phyloP scores from a whole-genome alignment of 495 filamentous ascomycete species.

The Trichocladium uniseriatum region DNA sequence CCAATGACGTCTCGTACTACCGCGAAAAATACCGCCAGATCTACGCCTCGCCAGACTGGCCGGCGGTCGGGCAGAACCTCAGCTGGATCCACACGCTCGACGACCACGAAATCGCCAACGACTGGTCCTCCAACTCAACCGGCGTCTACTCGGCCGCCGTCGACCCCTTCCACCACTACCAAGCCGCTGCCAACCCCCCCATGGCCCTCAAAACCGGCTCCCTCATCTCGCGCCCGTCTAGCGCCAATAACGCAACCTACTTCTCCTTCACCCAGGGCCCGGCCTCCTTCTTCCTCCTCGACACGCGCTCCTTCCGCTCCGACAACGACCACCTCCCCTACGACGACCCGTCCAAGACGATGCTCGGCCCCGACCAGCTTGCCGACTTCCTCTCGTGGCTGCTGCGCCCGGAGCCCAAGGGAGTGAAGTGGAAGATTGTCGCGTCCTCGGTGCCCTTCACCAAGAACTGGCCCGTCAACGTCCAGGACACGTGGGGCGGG shows the following conservation, averaged over 20 bases:
- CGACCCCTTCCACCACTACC: slow-evolving; percentile 84
- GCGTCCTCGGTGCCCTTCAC: slow-evolving; percentile 87
- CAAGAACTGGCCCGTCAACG: slow-evolving; percentile 85
- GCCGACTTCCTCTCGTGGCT: slow-evolving; percentile 71
- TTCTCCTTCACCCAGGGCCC: slow-evolving; percentile 83
- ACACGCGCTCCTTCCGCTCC: slow-evolving; percentile 80
- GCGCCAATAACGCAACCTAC: slow-evolving; percentile 52
- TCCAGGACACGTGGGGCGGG: slow-evolving; percentile 83
- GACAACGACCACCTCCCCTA: slow-evolving; percentile 39
- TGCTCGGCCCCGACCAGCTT: slow-evolving; percentile 75
- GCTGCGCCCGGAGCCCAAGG: slow-evolving; percentile 52
- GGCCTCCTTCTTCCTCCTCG: slow-evolving; percentile 87
- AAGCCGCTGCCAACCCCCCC: slow-evolving; percentile 76
- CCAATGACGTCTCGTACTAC: slow-evolving; percentile 62
- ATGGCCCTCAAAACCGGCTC: slow-evolving; percentile 35
- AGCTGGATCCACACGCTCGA: slow-evolving; percentile 96
- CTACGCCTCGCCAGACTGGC: slow-evolving; percentile 89
- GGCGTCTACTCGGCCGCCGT: slow-evolving; percentile 63
- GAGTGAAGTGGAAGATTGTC: slow-evolving; percentile 89
- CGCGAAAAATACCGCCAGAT: slow-evolving; percentile 86
- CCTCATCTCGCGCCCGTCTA: slow-evolving; percentile 24
- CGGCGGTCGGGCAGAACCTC: slow-evolving; percentile 53
- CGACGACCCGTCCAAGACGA: slow-evolving; percentile 56
- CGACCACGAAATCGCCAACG: slow-evolving; percentile 92
- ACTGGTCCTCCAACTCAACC: slow-evolving; percentile 70